Evolutionary conservation across 1,139 yeast species (phyloP), one percentile per base, ranked within the genome.

Genomic region (Protomyces arabidopsidicola): DNA sequence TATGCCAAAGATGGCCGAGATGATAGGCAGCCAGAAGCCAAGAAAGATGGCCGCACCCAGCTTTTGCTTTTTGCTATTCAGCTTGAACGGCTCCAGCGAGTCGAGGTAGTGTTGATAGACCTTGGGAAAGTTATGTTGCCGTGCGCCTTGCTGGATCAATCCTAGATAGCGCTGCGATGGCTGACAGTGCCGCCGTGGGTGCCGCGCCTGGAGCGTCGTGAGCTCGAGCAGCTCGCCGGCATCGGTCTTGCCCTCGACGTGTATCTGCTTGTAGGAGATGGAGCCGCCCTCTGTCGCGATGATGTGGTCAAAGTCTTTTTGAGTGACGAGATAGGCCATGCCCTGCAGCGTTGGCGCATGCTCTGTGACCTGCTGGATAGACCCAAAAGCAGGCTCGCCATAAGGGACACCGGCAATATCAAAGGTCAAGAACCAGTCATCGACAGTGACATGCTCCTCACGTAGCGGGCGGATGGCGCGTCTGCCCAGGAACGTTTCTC

Each of bases 271-370:
- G 42, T 60, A 60, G 12, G 63, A 60, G 8, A 45, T 14, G 9
- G 45, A 39, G 27, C 58, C 63, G 31, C 63, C 63, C 31, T 60
- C 63, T 38, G 63, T 60, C 14, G 63, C 63, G 18, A 60, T 53
- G 36, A 60, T 54, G 50, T 36, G 63, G 38, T 39, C 22, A 22
- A 52, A 53, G 39, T 60, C 63, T 14, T 31, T 35, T 10, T 42
- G 35, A 27, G 63, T 53, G 9, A 60, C 50, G 24, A 53, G 54
- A 16, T 60, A 60, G 3, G 62, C 62, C 52, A 58, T 58, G 42
- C 62, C 62, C 34, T 58, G 62, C 22, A 58, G 42, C 31, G 34
- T 31, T n/a, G 62, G 62, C 22, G 31, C 55, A 24, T 36, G 27
- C 10, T 27, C 45, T n/a, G 52, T 20, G 24, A 53, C 31, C 22